Conservation (phyloP, 1,284 basidiomycete species). For the Fomitiporia mediterranea region DNA sequence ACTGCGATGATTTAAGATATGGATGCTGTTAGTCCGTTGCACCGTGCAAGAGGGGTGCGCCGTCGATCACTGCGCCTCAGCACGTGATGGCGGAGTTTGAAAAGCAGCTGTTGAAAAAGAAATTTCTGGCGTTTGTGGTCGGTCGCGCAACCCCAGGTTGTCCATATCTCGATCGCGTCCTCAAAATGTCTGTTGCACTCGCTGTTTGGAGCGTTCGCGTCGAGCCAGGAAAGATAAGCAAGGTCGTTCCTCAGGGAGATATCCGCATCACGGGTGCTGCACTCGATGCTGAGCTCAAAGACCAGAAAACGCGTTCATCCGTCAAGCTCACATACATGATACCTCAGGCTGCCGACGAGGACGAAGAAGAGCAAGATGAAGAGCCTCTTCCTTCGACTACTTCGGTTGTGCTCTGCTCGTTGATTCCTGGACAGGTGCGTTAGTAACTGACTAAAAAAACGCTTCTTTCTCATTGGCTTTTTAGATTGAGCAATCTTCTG, state of each 20-base stretch:
- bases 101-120: conserved; percentile 15
- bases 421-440: conserved; percentile 70
- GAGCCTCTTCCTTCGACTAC: conserved; percentile 37
- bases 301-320: conserved; percentile 64
- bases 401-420: conserved; percentile 57
- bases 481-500: conserved; percentile 76
- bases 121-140: conserved; percentile 23
- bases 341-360: conserved; percentile 45
- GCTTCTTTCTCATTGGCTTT: neutral
- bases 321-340: conserved; percentile 70
- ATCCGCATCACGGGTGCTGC: conserved; percentile 83
- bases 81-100: conserved; percentile 11
- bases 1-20: conserved; percentile 23
- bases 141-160: conserved; percentile 14
- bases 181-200: conserved; percentile 52
- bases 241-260: conserved; percentile 63
- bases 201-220: conserved; percentile 58
- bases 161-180: conserved; percentile 16
- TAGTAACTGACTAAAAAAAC: neutral
- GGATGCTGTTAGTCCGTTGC: neutral
- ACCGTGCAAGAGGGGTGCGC: too few species aligned
- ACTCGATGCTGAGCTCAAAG: conserved; percentile 68
- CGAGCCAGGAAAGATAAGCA: conserved; percentile 57
- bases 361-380: conserved; percentile 47
- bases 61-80: neutral